Percentiles rank a stretch among this genome's conserved stretches.
Evolutionary conservation across 106 monocot species (phyloP).

Genomic region (Platanthera guangdongensis): DNA sequence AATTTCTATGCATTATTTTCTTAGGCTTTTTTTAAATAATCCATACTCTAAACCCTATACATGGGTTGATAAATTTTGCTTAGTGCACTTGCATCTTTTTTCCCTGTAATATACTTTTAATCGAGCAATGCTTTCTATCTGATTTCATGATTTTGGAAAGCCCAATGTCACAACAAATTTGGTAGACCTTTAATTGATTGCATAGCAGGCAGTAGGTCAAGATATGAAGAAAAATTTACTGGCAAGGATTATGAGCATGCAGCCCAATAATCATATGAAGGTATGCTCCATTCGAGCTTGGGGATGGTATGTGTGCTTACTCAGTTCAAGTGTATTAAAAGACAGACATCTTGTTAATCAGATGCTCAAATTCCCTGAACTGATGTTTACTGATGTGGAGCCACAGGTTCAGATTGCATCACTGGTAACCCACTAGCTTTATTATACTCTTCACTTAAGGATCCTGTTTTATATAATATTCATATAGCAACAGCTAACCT

Average conservation of each 20-base stretch:
- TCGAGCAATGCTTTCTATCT: neutral
- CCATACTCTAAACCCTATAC: neutral
- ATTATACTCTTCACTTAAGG: neutral
- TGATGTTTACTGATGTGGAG: constrained; percentile 34
- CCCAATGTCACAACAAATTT: neutral
- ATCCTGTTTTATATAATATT: neutral
- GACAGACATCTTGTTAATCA: constrained; percentile 36
- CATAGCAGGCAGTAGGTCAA: constrained; percentile 20
- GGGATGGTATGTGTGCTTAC: constrained; percentile 56
- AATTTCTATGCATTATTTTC: neutral
- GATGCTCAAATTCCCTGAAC: constrained; percentile 54
- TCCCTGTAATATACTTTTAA: neutral
- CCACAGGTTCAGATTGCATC: constrained; percentile 48
- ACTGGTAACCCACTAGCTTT: constrained; percentile 27
- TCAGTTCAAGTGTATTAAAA: constrained; percentile 22
- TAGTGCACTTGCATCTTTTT: neutral
- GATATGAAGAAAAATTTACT: constrained; percentile 41
- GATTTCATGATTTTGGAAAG: neutral
- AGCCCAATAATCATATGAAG: constrained; percentile 23
- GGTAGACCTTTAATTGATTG: neutral
- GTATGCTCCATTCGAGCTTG: constrained; percentile 42
- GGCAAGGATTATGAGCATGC: constrained; percentile 26
- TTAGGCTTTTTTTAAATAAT: neutral
- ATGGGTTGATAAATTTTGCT: neutral
- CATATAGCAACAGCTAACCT: neutral